These are phyloP conservation scores for Galeopsis tetrahit DNA, from an alignment of 257 asterid genomes.

Conservation along the genomic window DNA sequence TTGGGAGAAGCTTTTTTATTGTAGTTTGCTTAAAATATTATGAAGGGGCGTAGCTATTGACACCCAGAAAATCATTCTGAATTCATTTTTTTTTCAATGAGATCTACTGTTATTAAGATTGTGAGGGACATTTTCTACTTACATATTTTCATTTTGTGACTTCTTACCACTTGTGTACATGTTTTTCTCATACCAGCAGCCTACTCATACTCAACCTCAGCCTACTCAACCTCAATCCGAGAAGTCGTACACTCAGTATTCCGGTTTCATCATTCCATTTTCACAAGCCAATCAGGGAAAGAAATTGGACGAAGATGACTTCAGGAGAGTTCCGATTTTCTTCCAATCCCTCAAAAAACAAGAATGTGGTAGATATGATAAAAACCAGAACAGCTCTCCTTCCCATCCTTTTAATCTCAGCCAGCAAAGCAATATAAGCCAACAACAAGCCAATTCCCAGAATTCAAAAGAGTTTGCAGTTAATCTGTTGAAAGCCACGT, in stretches of 20 bases:
- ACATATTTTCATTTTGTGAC: slow-evolving; percentile 7
- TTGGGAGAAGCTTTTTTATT: neutral
- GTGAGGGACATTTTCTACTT: neutral
- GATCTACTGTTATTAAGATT: neutral
- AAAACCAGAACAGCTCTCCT: slow-evolving; percentile 25
- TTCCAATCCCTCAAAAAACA: slow-evolving; percentile 43
- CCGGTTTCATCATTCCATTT: slow-evolving; percentile 25
- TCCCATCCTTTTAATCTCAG: slow-evolving; percentile 35
- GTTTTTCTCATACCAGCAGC: slow-evolving; percentile 45
- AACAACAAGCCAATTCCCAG: slow-evolving; percentile 41
- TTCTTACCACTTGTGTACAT: slow-evolving; percentile 25
- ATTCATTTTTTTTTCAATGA: too few relatives aligned
- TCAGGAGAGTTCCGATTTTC: slow-evolving; percentile 70
- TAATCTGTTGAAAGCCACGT: slow-evolving; percentile 34
- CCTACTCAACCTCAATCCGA: slow-evolving; percentile 49
- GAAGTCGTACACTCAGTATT: slow-evolving; percentile 39
- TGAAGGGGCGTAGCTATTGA: neutral
- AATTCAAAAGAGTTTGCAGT: slow-evolving; percentile 37
- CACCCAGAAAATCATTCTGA: too few relatives aligned
- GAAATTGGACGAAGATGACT: slow-evolving; percentile 66
- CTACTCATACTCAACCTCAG: slow-evolving; percentile 36
- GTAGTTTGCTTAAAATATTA: neutral
- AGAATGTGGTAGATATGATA: slow-evolving; percentile 36
- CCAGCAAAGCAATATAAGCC: slow-evolving; percentile 34
- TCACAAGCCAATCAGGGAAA: slow-evolving; percentile 39